These are phyloP conservation scores for Chaetomium olivaceum DNA, from an alignment of 2,329 filamentous ascomycete species.

Conservation along the genomic window DNA sequence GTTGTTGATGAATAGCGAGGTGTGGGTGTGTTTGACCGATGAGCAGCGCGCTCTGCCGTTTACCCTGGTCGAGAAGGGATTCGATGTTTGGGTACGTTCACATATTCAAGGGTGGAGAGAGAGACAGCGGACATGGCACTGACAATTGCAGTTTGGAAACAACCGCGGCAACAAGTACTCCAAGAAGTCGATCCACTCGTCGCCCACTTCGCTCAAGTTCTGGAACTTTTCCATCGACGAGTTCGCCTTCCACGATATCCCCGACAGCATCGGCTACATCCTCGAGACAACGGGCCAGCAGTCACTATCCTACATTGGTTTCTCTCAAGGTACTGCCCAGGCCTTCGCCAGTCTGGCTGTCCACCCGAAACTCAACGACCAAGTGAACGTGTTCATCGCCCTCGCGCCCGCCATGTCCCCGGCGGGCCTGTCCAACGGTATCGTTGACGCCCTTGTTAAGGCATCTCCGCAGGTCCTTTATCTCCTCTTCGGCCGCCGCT, in stretches of 20 bases:
- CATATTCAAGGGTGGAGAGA: background rate
- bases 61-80: conserved; percentile 82
- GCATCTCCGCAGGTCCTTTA: conserved; percentile 90
- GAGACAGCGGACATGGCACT: background rate
- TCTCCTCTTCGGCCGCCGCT: conserved; percentile 86
- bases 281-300: conserved; percentile 77
- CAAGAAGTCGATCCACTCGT: conserved; percentile 80
- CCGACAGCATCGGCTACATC: conserved; percentile 90
- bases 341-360: conserved; percentile 93
- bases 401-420: conserved; percentile 96
- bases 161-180: conserved; percentile 99
- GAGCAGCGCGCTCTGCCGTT: conserved; percentile 85
- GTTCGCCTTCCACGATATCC: conserved; percentile 97
- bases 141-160: conserved; percentile 71
- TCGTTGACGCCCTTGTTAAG: conserved; percentile 91
- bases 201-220: conserved; percentile 75
- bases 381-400: conserved; percentile 94
- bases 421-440: conserved; percentile 81
- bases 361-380: conserved; percentile 86
- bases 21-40: conserved; percentile 93
- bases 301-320: conserved; percentile 92
- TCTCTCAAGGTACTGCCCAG: conserved; percentile 95
- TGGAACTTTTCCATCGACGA: conserved; percentile 99
- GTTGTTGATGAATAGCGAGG: conserved; percentile 97
- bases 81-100: conserved; percentile 82